Percentiles rank a stretch among this genome's conserved stretches.
Evolutionary conservation across 1,139 yeast species (phyloP).

Genomic region (Taphrina sp.): DNA sequence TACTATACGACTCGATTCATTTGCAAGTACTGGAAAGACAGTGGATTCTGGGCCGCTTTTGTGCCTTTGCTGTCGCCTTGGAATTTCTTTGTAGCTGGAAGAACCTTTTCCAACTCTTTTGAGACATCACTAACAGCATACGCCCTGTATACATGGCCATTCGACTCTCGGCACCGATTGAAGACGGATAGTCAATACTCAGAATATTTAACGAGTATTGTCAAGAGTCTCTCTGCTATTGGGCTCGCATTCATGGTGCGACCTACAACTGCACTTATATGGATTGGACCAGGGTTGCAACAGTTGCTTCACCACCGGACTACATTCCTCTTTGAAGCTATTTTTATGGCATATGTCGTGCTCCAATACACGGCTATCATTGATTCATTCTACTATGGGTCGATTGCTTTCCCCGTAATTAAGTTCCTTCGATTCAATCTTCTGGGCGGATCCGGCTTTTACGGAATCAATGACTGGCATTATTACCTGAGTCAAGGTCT

Average conservation of each 20-base stretch:
- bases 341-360: constrained; percentile 35
- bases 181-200: constrained; percentile 35
- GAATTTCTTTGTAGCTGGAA: constrained; percentile 73
- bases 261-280: constrained; percentile 77
- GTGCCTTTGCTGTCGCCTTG: constrained; percentile 19
- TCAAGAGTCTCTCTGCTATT: constrained; percentile 16
- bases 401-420: constrained; percentile 59
- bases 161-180: constrained; percentile 37
- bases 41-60: constrained; percentile 35
- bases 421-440: constrained; percentile 75
- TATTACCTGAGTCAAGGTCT: constrained; percentile 80
- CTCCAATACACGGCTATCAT: constrained; percentile 54
- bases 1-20: constrained; percentile 39
- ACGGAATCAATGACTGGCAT: constrained; percentile 83
- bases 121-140: constrained; percentile 71
- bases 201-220: constrained; percentile 16
- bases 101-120: constrained; percentile 82
- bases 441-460: constrained; percentile 71
- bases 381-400: constrained; percentile 64
- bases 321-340: constrained; percentile 32
- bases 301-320: constrained; percentile 1
- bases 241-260: constrained; percentile 64
- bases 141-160: constrained; percentile 74
- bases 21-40: constrained; percentile 41
- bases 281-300: constrained; percentile 51